Conservation (phyloP, 345 rosid species). For the Gossypium longicalyx region DNA sequence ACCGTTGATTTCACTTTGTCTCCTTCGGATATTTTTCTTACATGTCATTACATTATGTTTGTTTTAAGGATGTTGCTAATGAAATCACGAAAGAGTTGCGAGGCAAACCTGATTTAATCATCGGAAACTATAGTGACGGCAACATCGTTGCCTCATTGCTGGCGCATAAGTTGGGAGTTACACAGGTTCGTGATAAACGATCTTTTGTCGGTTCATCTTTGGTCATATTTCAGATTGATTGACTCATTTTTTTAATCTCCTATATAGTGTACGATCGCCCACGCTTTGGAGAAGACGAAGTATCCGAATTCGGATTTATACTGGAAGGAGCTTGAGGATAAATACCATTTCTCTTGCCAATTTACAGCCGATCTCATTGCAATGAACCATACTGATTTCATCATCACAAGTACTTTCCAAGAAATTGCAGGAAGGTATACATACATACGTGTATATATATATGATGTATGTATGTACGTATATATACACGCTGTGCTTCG, state of each 20-base stretch:
- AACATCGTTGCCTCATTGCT: slow-evolving; percentile 88
- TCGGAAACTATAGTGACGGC: slow-evolving; percentile 97
- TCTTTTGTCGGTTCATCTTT: neutral
- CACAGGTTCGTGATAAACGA: slow-evolving; percentile 51
- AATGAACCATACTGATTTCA: slow-evolving; percentile 95
- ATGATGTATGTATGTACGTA: too few species aligned
- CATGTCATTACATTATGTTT: neutral
- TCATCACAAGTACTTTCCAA: slow-evolving; percentile 96
- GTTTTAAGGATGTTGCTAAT: slow-evolving; percentile 63
- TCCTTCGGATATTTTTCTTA: neutral
- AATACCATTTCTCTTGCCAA: slow-evolving; percentile 94
- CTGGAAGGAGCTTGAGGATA: slow-evolving; percentile 87
- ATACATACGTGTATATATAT: too few species aligned
- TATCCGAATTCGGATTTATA: slow-evolving; percentile 91
- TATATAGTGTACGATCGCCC: slow-evolving; percentile 87
- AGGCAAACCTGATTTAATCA: slow-evolving; percentile 85
- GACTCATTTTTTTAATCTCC: neutral
- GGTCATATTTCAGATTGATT: neutral
- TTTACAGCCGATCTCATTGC: slow-evolving; percentile 94
- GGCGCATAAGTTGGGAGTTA: slow-evolving; percentile 83
- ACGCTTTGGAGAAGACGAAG: slow-evolving; percentile 92
- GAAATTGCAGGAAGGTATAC: slow-evolving; percentile 91
- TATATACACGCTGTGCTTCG: neutral
- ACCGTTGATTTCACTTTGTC: neutral
- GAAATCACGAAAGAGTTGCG: slow-evolving; percentile 77